Evolutionary conservation across 768 basidiomycete species (phyloP), one percentile per base, ranked within the genome.

Genomic region (Phlegmacium glaucopus): DNA sequence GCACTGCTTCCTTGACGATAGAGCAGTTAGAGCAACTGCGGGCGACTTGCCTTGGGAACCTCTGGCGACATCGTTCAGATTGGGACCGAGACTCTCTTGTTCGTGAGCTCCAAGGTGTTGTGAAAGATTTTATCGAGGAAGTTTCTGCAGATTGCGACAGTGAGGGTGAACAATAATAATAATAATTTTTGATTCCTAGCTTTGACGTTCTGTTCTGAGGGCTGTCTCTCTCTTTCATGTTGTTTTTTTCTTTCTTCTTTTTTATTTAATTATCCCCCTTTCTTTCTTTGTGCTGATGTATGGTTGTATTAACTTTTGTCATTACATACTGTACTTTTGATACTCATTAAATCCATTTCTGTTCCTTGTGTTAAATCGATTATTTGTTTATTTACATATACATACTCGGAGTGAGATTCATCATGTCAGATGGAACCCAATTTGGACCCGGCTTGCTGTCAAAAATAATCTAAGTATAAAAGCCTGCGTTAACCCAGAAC

Each of bases 1-100:
- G 61, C 38, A 96, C 95, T 1, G 61, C 50, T 6, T 61, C 60
- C 0, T 70, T 97, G 36, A 89, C 74, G 18, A 75, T 97, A 42
- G 96, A 99, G 61, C 83, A 95, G 61, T 77, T 99, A 6, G 96
- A 98, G 62, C 94, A 98, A 65, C 75, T 99, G 6, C 81, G 96
- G 5, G 94, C 96, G 7, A 82, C 78, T 2, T 87, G 83, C 56
- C 78, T 94, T 18, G 81, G 83, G 35, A 72, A 72, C 42, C 75
- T 97, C n/a, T 99, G 94, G 94, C 72, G 80, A 25, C 82, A 80
- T 52, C 70, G 94, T 29, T 69, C 72, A 10, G 86, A 87, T 28
- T 99, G 96, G 96, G 79, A 96, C 59, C 75, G 94, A 39, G 77
- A 80, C 55, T 65, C 60, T 6, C 70, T 94, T 42, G 61, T 95